phyloP scores from a whole-genome alignment of 352 stramenopile genomes.

The Pythium aphanidermatum region DNA sequence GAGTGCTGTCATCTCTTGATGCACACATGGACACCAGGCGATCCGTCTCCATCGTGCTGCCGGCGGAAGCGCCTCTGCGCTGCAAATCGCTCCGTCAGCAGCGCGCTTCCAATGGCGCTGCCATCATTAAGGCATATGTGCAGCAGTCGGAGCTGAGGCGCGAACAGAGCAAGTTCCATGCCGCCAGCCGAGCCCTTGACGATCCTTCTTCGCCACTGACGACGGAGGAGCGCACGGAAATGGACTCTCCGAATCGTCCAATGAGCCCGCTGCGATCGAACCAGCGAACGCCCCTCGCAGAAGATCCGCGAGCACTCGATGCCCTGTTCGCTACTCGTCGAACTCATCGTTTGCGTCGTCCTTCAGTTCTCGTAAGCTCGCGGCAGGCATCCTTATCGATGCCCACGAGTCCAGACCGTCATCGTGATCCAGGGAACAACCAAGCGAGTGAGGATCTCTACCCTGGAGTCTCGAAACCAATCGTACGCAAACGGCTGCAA shows the following conservation, averaged over 20 bases:
- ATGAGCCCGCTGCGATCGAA: background rate
- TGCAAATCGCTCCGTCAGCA: constrained; percentile 21
- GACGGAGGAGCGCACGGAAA: too few relatives aligned
- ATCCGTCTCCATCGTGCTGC: constrained; percentile 12
- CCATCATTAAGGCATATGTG: constrained; percentile 22
- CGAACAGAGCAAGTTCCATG: constrained; percentile 20
- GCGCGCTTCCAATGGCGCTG: constrained; percentile 19
- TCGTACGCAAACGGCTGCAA: constrained; percentile 5
- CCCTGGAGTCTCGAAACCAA: background rate
- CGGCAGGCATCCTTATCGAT: background rate
- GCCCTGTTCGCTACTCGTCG: background rate
- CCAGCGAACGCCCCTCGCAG: too few relatives aligned
- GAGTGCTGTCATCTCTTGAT: background rate
- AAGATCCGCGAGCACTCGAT: background rate
- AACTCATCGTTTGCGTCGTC: background rate
- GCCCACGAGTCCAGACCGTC: background rate
- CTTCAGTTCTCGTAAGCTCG: too few relatives aligned
- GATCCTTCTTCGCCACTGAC: too few relatives aligned
- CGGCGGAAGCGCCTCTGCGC: constrained; percentile 6
- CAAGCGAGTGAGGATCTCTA: background rate
- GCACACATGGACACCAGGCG: constrained; percentile 6
- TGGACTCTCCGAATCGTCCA: too few relatives aligned
- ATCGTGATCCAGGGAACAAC: too few relatives aligned
- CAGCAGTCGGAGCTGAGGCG: constrained; percentile 21
- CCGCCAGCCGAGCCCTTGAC: background rate